phyloP scores from a whole-genome alignment of 202 grass and related monocot genomes.

The Tripidium arundinaceum region DNA sequence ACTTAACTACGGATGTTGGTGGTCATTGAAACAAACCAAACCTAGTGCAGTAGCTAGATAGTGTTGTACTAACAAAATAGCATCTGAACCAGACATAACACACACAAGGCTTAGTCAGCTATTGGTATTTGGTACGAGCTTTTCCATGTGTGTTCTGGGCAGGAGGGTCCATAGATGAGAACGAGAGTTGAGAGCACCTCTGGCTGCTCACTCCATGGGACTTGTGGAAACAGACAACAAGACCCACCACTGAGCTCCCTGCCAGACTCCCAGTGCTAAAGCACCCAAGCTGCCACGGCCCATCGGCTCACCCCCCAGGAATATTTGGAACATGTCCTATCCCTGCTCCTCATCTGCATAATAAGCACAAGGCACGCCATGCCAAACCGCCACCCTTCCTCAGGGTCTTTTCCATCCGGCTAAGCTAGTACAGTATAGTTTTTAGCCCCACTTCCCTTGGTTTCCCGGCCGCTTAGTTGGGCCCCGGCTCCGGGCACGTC shows the following conservation, averaged over 20 bases:
- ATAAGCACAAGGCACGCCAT: constrained; percentile 21
- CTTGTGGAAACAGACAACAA: constrained; percentile 34
- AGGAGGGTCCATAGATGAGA: not conserved
- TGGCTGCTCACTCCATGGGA: constrained; percentile 15
- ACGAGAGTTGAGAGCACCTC: not conserved
- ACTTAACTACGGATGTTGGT: not conserved
- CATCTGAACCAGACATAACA: constrained; percentile 16
- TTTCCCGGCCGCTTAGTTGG: constrained; percentile 34
- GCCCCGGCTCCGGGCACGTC: constrained; percentile 17
- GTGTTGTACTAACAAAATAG: not conserved
- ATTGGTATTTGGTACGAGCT: constrained; percentile 26
- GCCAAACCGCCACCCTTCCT: constrained; percentile 32
- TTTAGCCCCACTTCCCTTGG: constrained; percentile 46
- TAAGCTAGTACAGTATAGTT: constrained; percentile 11
- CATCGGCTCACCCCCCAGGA: constrained; percentile 33
- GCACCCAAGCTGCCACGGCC: not conserved
- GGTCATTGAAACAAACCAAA: not conserved
- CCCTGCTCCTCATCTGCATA: constrained; percentile 35
- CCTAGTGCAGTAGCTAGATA: constrained; percentile 21
- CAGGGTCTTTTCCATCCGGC: constrained; percentile 13
- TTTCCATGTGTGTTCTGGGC: constrained; percentile 17
- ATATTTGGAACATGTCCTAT: constrained; percentile 60
- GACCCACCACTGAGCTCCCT: constrained; percentile 42
- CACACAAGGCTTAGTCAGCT: not conserved
- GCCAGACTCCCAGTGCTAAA: constrained; percentile 27